Percentiles rank a stretch among this genome's conserved stretches.
These are phyloP conservation scores for Labyrinthula sp. DNA, from an alignment of 352 stramenopile species.

Conservation along the genomic window DNA sequence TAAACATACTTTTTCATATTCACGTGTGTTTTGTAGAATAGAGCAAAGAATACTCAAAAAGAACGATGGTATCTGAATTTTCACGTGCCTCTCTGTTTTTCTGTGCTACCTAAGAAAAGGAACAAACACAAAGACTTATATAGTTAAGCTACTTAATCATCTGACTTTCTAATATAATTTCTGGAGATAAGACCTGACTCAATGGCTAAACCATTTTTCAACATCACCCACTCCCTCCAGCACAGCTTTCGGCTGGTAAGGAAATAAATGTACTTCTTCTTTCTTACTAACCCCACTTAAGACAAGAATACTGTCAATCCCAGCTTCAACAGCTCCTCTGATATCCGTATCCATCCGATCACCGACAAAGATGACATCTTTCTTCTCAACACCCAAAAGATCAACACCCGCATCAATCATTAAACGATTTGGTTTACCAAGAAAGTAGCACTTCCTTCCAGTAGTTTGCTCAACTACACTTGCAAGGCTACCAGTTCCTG, in stretches of 20 bases:
- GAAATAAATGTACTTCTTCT: slow-evolving; percentile 5
- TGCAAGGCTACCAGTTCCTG: slow-evolving; percentile 23
- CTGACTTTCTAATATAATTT: too few relatives aligned
- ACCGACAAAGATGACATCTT: slow-evolving; percentile 23
- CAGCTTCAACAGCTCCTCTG: slow-evolving; percentile 5
- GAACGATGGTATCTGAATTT: too few relatives aligned
- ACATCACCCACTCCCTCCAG: slow-evolving; percentile 23
- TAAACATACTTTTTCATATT: too few relatives aligned
- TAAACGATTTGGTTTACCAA: slow-evolving; percentile 27
- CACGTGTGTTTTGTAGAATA: too few relatives aligned
- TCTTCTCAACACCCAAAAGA: slow-evolving; percentile 3
- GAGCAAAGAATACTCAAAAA: too few relatives aligned
- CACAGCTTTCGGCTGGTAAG: slow-evolving; percentile 5
- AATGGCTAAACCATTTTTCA: too few relatives aligned
- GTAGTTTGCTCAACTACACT: slow-evolving; percentile 7
- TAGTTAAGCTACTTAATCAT: too few relatives aligned
- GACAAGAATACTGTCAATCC: slow-evolving; percentile 20
- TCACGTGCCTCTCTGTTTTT: too few relatives aligned
- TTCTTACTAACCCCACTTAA: slow-evolving; percentile 13
- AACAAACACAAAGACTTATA: too few relatives aligned
- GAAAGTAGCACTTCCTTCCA: slow-evolving; percentile 8
- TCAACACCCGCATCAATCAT: slow-evolving; percentile 18
- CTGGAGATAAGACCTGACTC: too few relatives aligned
- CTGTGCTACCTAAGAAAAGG: too few relatives aligned
- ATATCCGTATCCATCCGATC: slow-evolving; percentile 31